Conservation (phyloP, 2,329 filamentous ascomycete species). For the Calonectria ilicicola region DNA sequence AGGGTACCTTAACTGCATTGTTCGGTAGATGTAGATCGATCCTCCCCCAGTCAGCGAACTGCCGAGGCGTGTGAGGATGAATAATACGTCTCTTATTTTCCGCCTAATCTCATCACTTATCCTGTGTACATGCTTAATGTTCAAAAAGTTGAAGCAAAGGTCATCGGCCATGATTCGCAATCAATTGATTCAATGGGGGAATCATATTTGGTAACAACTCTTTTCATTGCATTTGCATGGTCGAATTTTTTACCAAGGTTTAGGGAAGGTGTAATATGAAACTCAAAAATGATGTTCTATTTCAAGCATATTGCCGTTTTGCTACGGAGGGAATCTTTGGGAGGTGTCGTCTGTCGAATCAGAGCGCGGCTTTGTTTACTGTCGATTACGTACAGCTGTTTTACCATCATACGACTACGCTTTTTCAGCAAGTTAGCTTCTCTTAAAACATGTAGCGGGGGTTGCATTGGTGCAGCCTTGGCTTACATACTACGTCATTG, state of each 20-base stretch:
- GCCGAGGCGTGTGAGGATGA: background rate
- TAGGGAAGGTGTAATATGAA: no score
- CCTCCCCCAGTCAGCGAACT: background rate
- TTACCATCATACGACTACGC: background rate
- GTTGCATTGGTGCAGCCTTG: background rate
- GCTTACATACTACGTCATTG: background rate
- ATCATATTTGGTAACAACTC: background rate
- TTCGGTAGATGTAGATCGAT: background rate
- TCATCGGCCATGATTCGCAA: no score
- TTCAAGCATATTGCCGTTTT: no score
- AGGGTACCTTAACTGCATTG: no score
- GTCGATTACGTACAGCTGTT: no score
- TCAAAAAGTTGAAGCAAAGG: no score
- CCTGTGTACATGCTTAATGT: background rate
- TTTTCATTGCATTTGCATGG: no score
- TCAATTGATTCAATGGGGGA: no score
- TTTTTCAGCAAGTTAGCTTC: background rate
- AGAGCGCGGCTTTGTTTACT: background rate
- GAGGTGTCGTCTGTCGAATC: background rate
- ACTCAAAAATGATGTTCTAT: no score
- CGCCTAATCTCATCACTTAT: background rate
- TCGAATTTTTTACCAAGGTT: no score
- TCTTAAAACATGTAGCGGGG: background rate
- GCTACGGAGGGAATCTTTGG: background rate
- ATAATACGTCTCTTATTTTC: background rate